phyloP scores from a whole-genome alignment of 495 filamentous ascomycete species.

The Chaetomium cochliodes region DNA sequence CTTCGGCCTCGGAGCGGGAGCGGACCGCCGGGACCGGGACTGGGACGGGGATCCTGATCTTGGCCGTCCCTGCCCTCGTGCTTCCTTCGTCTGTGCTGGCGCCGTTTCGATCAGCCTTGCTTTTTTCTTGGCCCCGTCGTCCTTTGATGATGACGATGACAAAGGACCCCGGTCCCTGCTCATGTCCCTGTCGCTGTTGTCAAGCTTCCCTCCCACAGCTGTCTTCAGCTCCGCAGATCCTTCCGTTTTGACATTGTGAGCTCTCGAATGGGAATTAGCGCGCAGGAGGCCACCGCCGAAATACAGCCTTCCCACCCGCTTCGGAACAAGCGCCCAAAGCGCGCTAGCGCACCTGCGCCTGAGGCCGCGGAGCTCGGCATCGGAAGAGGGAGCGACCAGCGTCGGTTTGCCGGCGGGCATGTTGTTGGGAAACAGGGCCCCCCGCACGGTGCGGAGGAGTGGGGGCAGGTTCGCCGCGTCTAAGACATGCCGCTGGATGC shows the following conservation, averaged over 20 bases:
- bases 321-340: conserved; percentile 53
- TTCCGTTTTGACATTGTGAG: conserved; percentile 12
- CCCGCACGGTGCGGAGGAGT: conserved; percentile 68
- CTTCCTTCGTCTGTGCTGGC: background rate
- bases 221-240: conserved; percentile 21
- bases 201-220: background rate
- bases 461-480: conserved; percentile 68
- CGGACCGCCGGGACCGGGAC: conserved; percentile 23
- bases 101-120: conserved; percentile 10
- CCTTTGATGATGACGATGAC: background rate
- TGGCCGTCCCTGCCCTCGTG: conserved; percentile 10
- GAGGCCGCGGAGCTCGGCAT: conserved; percentile 48
- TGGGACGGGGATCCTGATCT: conserved; percentile 11
- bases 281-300: conserved; percentile 41
- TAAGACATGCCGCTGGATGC: conserved; percentile 62
- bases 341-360: conserved; percentile 54
- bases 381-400: conserved; percentile 47
- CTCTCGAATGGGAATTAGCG: conserved; percentile 15
- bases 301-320: conserved; percentile 48
- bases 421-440: conserved; percentile 78
- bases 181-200: conserved; percentile 11
- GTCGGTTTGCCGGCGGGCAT: conserved; percentile 50
- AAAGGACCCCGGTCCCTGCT: conserved; percentile 4
- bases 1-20: conserved; percentile 23
- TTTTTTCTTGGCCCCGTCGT: background rate